Conservation (phyloP, 2,329 filamentous ascomycete genomes). For the Hypoxylon sp. region DNA sequence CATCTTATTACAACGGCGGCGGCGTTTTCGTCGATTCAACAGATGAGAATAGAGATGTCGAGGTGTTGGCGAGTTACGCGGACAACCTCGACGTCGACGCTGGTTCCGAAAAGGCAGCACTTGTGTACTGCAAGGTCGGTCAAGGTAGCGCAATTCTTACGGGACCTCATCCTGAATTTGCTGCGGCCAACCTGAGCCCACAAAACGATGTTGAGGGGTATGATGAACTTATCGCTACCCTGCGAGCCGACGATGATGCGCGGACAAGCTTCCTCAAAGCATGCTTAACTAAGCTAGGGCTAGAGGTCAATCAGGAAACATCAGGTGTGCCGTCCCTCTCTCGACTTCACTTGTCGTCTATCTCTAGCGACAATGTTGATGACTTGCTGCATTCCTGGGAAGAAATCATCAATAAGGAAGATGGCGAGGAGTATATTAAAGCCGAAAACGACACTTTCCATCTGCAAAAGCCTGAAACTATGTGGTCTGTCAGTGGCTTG, state of each 20-base stretch:
- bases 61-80: conserved; percentile 85
- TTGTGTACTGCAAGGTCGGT: conserved; percentile 87
- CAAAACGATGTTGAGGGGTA: conserved; percentile 79
- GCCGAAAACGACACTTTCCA: conserved; percentile 88
- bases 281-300: conserved; percentile 82
- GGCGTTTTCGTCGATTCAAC: conserved; percentile 88
- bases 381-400: conserved; percentile 76
- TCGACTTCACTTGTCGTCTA: conserved; percentile 83
- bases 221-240: conserved; percentile 74
- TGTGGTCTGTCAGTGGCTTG: conserved; percentile 71
- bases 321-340: conserved; percentile 84
- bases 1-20: conserved; percentile 93
- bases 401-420: conserved; percentile 76
- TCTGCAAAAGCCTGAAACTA: conserved; percentile 76
- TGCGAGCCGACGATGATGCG: conserved; percentile 77
- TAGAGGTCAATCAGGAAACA: conserved; percentile 80
- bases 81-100: conserved; percentile 82
- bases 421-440: conserved; percentile 79
- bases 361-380: conserved; percentile 73
- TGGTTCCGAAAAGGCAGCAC: conserved; percentile 80
- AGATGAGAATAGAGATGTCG: conserved; percentile 74
- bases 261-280: conserved; percentile 83
- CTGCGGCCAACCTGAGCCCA: conserved; percentile 80
- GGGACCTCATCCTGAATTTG: conserved; percentile 96
- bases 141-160: conserved; percentile 85